A percentile compares a stretch with the other conserved stretches of the same genome.
Evolutionary conservation across 2,329 filamentous ascomycete species (phyloP).

Genomic region (Samsoniella hepiali): DNA sequence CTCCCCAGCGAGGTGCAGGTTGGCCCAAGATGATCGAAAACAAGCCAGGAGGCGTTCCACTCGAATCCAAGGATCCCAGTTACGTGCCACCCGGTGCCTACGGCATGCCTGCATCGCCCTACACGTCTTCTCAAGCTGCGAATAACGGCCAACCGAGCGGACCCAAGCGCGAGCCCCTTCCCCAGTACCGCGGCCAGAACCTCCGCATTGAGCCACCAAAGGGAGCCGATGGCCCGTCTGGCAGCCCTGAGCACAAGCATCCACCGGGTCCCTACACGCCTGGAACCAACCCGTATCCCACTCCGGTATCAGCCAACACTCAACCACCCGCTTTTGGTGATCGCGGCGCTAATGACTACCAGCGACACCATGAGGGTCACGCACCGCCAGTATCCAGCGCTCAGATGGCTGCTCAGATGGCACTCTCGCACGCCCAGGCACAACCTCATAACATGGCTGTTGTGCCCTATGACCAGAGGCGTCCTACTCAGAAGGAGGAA

Average conservation of each 20-base stretch:
- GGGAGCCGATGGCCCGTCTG: slow-evolving; percentile 43
- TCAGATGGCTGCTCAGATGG: slow-evolving; percentile 57
- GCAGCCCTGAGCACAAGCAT: slow-evolving; percentile 60
- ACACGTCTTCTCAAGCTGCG: slow-evolving; percentile 36
- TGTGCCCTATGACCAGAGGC: slow-evolving; percentile 36
- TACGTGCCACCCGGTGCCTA: slow-evolving; percentile 62
- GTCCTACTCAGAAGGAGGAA: slow-evolving; percentile 74
- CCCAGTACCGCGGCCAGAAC: slow-evolving; percentile 58
- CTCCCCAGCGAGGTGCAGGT: slow-evolving; percentile 65
- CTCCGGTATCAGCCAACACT: slow-evolving; percentile 58
- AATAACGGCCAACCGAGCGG: slow-evolving; percentile 33
- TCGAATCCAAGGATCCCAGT: slow-evolving; percentile 77
- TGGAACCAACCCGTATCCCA: slow-evolving; percentile 54
- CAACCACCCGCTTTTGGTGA: slow-evolving; percentile 45
- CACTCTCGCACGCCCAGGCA: slow-evolving; percentile 46
- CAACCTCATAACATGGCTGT: slow-evolving; percentile 31
- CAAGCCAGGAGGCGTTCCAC: slow-evolving; percentile 65
- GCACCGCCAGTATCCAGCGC: slow-evolving; percentile 41
- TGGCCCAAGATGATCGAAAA: slow-evolving; percentile 76
- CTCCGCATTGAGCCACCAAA: slow-evolving; percentile 63
- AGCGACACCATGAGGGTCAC: slow-evolving; percentile 50
- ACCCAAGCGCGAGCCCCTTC: slow-evolving; percentile 54
- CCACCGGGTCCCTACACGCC: slow-evolving; percentile 55
- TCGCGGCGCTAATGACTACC: slow-evolving; percentile 55
- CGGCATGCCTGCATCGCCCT: slow-evolving; percentile 45